phyloP scores from a whole-genome alignment of 2,329 filamentous ascomycete genomes.

The Fusarium sp. region DNA sequence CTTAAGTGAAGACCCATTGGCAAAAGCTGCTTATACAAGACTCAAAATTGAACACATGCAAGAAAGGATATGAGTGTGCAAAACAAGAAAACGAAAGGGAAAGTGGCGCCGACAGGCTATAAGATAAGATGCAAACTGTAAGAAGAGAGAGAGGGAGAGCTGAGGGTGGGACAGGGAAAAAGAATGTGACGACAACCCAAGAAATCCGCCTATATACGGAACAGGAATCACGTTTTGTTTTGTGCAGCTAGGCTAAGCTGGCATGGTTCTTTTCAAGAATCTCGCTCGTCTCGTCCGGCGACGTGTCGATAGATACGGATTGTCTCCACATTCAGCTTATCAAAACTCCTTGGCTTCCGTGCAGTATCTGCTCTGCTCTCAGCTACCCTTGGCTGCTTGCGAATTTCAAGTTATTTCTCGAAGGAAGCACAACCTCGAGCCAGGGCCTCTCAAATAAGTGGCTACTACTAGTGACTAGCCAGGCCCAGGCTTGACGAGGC shows the following conservation, averaged over 20 bases:
- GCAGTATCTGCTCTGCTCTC: not conserved
- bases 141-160: not conserved
- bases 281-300: constrained; percentile 11
- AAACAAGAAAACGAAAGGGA: constrained; percentile 6
- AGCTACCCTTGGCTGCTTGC: constrained; percentile 12
- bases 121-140: constrained; percentile 2
- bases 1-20: constrained; percentile 41
- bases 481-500: constrained; percentile 22
- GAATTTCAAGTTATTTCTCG: constrained; percentile 14
- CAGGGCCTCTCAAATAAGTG: constrained; percentile 9
- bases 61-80: not conserved
- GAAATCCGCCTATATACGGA: constrained; percentile 18
- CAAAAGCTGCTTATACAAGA: constrained; percentile 6
- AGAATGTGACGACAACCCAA: constrained; percentile 27
- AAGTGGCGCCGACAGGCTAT: constrained; percentile 9
- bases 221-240: constrained; percentile 26
- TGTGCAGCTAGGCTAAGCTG: constrained; percentile 20
- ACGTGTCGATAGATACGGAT: constrained; percentile 31
- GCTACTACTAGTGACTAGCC: constrained; percentile 3
- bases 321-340: constrained; percentile 35
- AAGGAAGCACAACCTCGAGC: constrained; percentile 12
- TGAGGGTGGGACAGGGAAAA: constrained; percentile 16
- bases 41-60: constrained; percentile 9
- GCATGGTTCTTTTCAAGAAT: constrained; percentile 17
- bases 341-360: constrained; percentile 14